Evolutionary conservation across 2,329 filamentous ascomycete species (phyloP).

Genomic region (Sporothrix curviconia): DNA sequence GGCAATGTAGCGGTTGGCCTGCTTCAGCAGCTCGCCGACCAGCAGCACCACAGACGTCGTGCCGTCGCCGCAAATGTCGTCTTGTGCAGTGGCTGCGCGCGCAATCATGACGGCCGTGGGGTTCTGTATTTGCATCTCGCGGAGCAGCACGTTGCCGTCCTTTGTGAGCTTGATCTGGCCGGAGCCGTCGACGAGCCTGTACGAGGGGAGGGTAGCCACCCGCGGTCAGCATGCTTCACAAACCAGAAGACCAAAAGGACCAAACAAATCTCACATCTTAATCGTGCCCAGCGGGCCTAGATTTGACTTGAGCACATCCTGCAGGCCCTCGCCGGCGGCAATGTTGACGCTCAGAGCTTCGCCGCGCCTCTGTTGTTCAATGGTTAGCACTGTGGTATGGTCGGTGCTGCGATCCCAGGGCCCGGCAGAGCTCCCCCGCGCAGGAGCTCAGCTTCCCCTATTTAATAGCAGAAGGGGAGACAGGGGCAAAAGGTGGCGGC

Average conservation of each 20-base stretch:
- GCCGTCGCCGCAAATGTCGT: constrained; percentile 96
- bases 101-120: constrained; percentile 86
- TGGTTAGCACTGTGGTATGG: constrained; percentile 25
- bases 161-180: constrained; percentile 98
- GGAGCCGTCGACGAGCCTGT: constrained; percentile 61
- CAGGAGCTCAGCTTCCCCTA: not conserved
- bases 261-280: constrained; percentile 64
- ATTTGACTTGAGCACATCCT: constrained; percentile 95
- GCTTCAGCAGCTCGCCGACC: constrained; percentile 94
- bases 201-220: not conserved
- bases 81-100: constrained; percentile 86
- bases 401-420: constrained; percentile 24
- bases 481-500: constrained; percentile 7
- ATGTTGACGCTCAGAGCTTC: constrained; percentile 98
- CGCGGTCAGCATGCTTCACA: constrained; percentile 24
- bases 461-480: not conserved
- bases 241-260: not conserved
- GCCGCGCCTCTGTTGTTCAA: constrained; percentile 69
- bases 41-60: constrained; percentile 94
- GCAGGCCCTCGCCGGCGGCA: constrained; percentile 83
- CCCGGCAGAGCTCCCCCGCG: not conserved
- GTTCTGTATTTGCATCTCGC: constrained; percentile 93
- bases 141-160: constrained; percentile 81
- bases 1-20: constrained; percentile 90
- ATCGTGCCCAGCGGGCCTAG: constrained; percentile 88